Evolutionary conservation across 345 rosid genomes (phyloP).

Genomic region (Firmiana major): DNA sequence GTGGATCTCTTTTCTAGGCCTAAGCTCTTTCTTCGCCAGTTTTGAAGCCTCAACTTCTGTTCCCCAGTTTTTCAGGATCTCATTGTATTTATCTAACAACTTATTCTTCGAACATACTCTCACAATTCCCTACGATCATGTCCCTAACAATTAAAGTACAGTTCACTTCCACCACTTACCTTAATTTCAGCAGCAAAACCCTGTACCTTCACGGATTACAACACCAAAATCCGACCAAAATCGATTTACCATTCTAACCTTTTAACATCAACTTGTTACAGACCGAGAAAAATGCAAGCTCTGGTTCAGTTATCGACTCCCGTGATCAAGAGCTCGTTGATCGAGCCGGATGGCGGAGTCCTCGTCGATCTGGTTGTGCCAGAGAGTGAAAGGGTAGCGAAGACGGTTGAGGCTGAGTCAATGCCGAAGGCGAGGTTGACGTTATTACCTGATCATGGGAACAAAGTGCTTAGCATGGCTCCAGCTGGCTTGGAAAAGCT

Average conservation of each 20-base stretch:
- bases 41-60: slow-evolving; percentile 1
- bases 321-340: slow-evolving; percentile 59
- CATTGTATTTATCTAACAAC: not conserved
- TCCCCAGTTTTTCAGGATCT: slow-evolving; percentile 5
- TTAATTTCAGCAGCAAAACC: not conserved
- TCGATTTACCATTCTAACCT: slow-evolving; percentile 41
- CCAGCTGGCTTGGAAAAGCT: slow-evolving; percentile 96
- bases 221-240: slow-evolving; percentile 21
- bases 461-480: slow-evolving; percentile 96
- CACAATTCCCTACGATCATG: slow-evolving; percentile 10
- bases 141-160: not conserved
- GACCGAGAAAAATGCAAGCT: slow-evolving; percentile 22
- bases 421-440: slow-evolving; percentile 62
- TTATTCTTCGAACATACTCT: not conserved
- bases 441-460: slow-evolving; percentile 99
- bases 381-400: slow-evolving; percentile 46
- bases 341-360: slow-evolving; percentile 89
- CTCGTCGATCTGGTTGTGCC: slow-evolving; percentile 70
- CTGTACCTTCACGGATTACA: not conserved
- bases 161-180: slow-evolving; percentile 13
- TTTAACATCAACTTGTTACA: slow-evolving; percentile 19
- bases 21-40: not conserved
- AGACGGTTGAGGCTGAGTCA: slow-evolving; percentile 51
- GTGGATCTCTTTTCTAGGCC: slow-evolving; percentile 4
- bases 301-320: slow-evolving; percentile 11